Conservation (phyloP, 305 asterid species). For the Rubia peregrina region DNA sequence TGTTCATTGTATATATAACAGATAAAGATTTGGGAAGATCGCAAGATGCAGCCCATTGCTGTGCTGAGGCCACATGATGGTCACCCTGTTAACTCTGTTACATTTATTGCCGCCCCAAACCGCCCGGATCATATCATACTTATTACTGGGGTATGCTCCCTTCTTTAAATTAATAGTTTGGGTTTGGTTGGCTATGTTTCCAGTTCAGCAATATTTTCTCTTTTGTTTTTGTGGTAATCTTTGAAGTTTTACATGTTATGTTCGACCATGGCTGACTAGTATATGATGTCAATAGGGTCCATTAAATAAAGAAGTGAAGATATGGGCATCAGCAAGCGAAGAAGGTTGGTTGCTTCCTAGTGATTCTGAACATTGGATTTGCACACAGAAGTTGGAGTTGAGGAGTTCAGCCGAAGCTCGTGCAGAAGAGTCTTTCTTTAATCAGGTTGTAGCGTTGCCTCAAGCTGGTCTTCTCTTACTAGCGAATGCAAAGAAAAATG, state of each 20-base stretch:
- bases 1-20: conserved; percentile 29
- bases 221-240: too few species aligned
- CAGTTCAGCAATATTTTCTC: neutral
- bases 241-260: neutral
- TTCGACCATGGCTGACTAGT: conserved; percentile 21
- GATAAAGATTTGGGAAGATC: conserved; percentile 93
- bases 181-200: neutral
- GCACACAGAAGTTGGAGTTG: conserved; percentile 74
- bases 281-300: conserved; percentile 51
- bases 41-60: conserved; percentile 64
- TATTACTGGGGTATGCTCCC: conserved; percentile 72
- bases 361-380: conserved; percentile 86
- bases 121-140: conserved; percentile 86
- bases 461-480: conserved; percentile 85
- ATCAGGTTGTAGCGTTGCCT: conserved; percentile 86
- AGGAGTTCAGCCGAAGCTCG: conserved; percentile 62
- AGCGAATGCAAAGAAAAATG: conserved; percentile 94
- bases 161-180: neutral
- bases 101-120: conserved; percentile 80
- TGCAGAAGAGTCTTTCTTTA: conserved; percentile 78
- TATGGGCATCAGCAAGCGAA: conserved; percentile 87
- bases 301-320: conserved; percentile 74
- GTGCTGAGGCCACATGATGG: conserved; percentile 86
- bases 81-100: conserved; percentile 80
- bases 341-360: conserved; percentile 99